Evolutionary conservation across 345 rosid genomes (phyloP), one percentile per base, ranked within the genome.

Genomic region (Eutrema yunnanense): DNA sequence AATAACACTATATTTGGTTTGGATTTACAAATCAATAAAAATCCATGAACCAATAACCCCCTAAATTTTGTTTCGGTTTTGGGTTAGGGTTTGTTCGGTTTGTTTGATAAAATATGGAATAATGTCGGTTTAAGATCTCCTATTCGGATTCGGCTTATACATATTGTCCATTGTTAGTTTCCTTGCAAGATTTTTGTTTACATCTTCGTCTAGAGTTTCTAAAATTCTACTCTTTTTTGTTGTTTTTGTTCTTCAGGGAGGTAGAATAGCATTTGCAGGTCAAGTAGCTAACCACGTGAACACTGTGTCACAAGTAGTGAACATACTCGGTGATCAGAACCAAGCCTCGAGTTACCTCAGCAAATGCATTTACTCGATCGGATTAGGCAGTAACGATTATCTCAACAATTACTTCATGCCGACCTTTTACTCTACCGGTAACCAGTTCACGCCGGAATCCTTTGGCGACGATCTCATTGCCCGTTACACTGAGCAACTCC

Each of bases 331-430:
- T 1, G 82, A 81, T 51, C 72, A 84, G 30, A 49, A 73, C 49
- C 29, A 63, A 9, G 88, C 97, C 6, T 75, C 92, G 4, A 33
- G 76, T 66, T 71, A 89, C 61, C 80, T 94, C 4, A 86, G 91
- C 81, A 80, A 81, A 71, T 90, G 97, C 82, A 87, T 94, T 36
- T 86, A 76, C 80, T 78, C 94, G 0, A 82, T 90, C 14, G 96
- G 90, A 4, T 78, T 94, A 53, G 98, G 98, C 13, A 94, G 96
- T 84, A 94, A 94, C 69, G 98, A 94, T 62, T 94, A 94, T 67
- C 92, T 94, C 51, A 94, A 94, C 78, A 94, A 94, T 78, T 94
- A 94, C 78, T 94, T 90, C 88, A 87, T 86, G 95, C 97, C 98
- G 0, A 76, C 70, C 1, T 70, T 63, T 49, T 93, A 93, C 84